These are phyloP conservation scores for Leptodermis oblonga DNA, from an alignment of 257 asterid species.

Conservation along the genomic window DNA sequence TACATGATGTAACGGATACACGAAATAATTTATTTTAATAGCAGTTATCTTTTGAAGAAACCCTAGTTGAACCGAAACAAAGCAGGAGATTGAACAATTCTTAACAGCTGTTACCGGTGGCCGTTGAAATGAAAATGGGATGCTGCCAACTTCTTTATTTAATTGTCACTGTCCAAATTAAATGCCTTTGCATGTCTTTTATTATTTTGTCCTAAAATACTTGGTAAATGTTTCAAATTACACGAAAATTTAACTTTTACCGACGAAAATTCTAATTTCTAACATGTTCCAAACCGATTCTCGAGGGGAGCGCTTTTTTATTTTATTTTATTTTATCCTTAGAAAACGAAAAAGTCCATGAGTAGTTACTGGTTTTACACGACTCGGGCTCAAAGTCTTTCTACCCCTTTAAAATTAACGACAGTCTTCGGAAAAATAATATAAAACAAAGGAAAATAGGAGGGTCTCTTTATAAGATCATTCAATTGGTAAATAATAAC, in stretches of 20 bases:
- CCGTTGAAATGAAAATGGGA: conserved; percentile 11
- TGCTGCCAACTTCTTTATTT: conserved; percentile 2
- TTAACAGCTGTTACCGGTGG: conserved; percentile 43
- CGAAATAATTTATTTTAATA: too few relatives aligned
- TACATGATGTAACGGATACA: too few relatives aligned
- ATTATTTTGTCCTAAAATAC: neutral
- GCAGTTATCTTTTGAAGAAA: neutral
- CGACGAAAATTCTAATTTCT: neutral
- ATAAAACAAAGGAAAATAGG: neutral
- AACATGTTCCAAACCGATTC: neutral
- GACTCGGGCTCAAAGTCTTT: neutral
- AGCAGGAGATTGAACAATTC: conserved; percentile 31
- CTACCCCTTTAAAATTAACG: neutral
- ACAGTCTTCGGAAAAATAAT: neutral
- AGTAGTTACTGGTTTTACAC: neutral
- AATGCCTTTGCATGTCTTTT: neutral
- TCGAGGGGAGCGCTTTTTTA: neutral
- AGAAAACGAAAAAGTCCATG: neutral
- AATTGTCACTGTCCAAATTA: neutral
- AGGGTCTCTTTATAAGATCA: neutral
- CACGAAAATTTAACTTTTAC: neutral
- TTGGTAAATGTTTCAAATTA: neutral
- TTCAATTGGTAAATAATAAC: too few relatives aligned
- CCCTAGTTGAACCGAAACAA: neutral
- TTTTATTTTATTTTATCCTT: neutral